phyloP scores from a whole-genome alignment of 805 yeast genomes.

The Torulaspora quercuum region DNA sequence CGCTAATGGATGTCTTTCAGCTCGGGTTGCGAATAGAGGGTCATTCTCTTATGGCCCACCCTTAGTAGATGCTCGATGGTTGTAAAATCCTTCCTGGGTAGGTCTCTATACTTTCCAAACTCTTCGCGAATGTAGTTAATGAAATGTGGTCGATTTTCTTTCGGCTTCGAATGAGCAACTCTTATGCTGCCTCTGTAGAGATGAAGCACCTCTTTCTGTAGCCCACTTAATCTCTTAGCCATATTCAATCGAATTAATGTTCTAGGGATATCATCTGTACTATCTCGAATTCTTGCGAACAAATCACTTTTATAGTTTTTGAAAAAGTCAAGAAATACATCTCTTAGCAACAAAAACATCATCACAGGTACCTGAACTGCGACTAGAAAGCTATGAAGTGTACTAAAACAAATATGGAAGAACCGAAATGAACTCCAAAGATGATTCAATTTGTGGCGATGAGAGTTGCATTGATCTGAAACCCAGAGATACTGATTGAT shows the following conservation, averaged over 20 bases:
- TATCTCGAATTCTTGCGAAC: too few relatives aligned
- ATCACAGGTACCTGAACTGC: too few relatives aligned
- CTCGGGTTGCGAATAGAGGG: constrained; percentile 66
- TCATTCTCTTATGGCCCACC: constrained; percentile 66
- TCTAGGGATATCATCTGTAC: too few relatives aligned
- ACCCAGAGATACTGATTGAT: too few relatives aligned
- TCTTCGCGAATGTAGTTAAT: constrained; percentile 51
- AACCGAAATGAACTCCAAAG: too few relatives aligned
- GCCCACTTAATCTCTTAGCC: constrained; percentile 42
- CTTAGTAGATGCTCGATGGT: constrained; percentile 83
- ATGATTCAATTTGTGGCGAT: too few relatives aligned
- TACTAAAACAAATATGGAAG: too few relatives aligned
- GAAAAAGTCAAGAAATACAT: too few relatives aligned
- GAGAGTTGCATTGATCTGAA: too few relatives aligned
- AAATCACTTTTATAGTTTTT: too few relatives aligned
- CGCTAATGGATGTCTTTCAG: constrained; percentile 60
- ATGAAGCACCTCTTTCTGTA: constrained; percentile 51
- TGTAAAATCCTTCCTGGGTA: constrained; percentile 75
- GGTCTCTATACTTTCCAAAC: constrained; percentile 52
- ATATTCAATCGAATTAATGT: constrained; percentile 13
- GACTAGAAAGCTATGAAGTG: too few relatives aligned
- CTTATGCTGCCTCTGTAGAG: constrained; percentile 49
- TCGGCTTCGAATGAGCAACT: constrained; percentile 45
- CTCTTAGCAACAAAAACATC: too few relatives aligned
- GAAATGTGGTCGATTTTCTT: constrained; percentile 45